These are phyloP conservation scores for Coprinopsis cinerea DNA, from an alignment of 768 basidiomycete genomes.

Conservation along the genomic window DNA sequence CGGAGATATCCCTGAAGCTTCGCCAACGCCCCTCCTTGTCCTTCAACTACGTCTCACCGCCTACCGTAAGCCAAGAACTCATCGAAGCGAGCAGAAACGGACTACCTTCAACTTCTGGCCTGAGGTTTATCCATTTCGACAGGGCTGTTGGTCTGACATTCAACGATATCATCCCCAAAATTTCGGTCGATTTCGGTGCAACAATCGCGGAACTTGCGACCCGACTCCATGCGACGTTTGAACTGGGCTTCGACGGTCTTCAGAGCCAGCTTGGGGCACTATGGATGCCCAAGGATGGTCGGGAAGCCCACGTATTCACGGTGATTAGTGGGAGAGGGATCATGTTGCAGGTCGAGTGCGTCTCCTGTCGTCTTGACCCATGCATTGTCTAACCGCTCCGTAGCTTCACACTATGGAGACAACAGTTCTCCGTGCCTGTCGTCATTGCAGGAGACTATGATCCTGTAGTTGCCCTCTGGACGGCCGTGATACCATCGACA, in stretches of 20 bases:
- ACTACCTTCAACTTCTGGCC: conserved; percentile 45
- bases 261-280: conserved; percentile 27
- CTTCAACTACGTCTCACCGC: conserved; percentile 38
- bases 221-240: conserved; percentile 43
- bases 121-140: conserved; percentile 39
- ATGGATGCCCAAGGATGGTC: conserved; percentile 42
- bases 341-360: conserved; percentile 52
- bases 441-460: conserved; percentile 46
- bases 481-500: conserved; percentile 50
- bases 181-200: conserved; percentile 48
- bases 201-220: conserved; percentile 51
- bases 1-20: conserved; percentile 35
- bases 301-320: conserved; percentile 38
- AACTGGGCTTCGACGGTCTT: conserved; percentile 41
- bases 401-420: conserved; percentile 53
- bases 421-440: conserved; percentile 53
- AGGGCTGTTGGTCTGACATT: conserved; percentile 47
- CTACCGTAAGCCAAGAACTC: conserved; percentile 26
- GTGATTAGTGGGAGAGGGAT: conserved; percentile 41
- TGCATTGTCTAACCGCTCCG: conserved; percentile 13
- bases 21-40: conserved; percentile 31
- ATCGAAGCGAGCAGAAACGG: conserved; percentile 14
- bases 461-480: conserved; percentile 41
- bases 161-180: conserved; percentile 37
- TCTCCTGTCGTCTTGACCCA: conserved; percentile 15